Percentiles rank a stretch among this genome's conserved stretches.
Evolutionary conservation across 192 early-diverging fungal species (phyloP).

Genomic region (Phlyctochytrium planicorne): DNA sequence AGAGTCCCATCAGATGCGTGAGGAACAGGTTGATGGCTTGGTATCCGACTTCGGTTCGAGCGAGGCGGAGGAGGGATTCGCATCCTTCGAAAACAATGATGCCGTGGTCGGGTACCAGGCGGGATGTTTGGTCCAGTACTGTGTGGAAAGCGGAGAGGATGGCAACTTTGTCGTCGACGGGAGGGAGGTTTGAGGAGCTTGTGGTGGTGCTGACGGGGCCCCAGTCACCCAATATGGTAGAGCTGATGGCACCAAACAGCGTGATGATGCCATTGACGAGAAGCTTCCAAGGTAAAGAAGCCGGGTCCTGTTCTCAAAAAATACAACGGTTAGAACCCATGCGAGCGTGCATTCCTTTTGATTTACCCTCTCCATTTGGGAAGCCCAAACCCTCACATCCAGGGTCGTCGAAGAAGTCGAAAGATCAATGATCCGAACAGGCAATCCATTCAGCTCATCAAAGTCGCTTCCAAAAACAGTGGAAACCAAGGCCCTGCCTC

Average conservation of each 20-base stretch:
- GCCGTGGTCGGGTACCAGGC: background rate
- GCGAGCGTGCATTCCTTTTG: too few relatives aligned
- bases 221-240: constrained; percentile 10
- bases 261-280: background rate
- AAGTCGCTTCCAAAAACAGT: constrained; percentile 3
- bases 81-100: constrained; percentile 5
- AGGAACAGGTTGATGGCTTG: constrained; percentile 12
- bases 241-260: constrained; percentile 4
- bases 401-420: background rate
- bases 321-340: background rate
- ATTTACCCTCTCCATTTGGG: constrained; percentile 11
- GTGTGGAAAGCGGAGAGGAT: constrained; percentile 10
- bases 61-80: constrained; percentile 2
- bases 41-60: background rate
- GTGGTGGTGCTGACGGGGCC: too few relatives aligned
- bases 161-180: constrained; percentile 11
- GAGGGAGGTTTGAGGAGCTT: too few relatives aligned
- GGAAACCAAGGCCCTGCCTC: constrained; percentile 2
- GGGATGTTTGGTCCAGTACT: constrained; percentile 8
- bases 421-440: constrained; percentile 9
- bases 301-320: too few relatives aligned
- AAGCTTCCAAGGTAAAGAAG: background rate
- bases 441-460: background rate
- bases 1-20: constrained; percentile 7
- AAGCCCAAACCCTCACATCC: constrained; percentile 18